A percentile compares a stretch with the other conserved stretches of the same genome.
Conservation (phyloP, 2,329 filamentous ascomycete genomes). For the Chrysoporthe puriensis region DNA sequence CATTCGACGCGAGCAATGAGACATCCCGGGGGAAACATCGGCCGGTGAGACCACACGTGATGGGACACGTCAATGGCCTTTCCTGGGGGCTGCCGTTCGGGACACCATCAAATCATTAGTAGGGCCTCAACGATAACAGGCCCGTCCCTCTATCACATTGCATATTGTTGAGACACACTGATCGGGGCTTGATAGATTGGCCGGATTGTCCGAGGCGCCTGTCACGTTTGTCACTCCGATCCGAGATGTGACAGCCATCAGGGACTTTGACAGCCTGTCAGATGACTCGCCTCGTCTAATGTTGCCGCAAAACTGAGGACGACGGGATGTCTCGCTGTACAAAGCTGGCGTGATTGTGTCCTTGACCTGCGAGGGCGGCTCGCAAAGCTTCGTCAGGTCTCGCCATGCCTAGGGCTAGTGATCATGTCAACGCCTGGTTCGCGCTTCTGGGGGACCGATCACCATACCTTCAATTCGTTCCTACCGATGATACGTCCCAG, state of each 20-base stretch:
- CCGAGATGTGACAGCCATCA: conserved; percentile 10
- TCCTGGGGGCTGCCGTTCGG: background rate
- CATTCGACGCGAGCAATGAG: conserved; percentile 19
- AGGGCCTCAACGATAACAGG: background rate
- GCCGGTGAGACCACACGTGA: conserved; percentile 28
- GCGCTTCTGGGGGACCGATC: background rate
- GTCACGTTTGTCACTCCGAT: conserved; percentile 6
- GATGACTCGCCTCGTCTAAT: background rate
- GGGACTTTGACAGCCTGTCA: conserved; percentile 2
- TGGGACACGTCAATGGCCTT: conserved; percentile 23
- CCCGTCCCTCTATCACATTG: background rate
- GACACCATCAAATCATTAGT: background rate
- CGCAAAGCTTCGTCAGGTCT: background rate
- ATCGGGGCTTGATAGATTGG: background rate
- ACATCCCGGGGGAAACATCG: conserved; percentile 21
- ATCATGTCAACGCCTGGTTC: background rate
- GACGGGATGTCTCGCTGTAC: background rate
- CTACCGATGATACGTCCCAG: background rate
- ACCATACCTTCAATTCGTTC: background rate
- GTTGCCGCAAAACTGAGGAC: background rate
- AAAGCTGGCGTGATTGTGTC: background rate
- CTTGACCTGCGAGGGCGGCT: background rate
- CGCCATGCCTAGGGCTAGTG: background rate
- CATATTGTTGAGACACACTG: conserved; percentile 1
- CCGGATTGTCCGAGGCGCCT: background rate